Conservation (phyloP, 2,329 filamentous ascomycete genomes). For the Colletotrichum abscissum region DNA sequence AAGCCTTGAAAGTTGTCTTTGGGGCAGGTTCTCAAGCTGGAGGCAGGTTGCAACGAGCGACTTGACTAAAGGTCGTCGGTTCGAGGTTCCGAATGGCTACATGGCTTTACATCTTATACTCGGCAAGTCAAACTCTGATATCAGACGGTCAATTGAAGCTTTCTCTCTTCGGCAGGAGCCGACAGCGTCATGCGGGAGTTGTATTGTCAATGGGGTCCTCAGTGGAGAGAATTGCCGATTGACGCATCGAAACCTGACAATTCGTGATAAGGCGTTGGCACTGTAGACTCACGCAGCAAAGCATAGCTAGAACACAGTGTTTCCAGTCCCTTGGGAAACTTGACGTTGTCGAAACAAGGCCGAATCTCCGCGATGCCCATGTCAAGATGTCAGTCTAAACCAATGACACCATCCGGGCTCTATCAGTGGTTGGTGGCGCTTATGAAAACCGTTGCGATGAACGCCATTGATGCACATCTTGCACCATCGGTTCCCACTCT, state of each 20-base stretch:
- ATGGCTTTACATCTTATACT: background rate
- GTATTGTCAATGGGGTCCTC: background rate
- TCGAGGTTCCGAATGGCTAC: background rate
- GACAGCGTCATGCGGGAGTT: constrained; percentile 1
- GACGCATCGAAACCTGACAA: constrained; percentile 8
- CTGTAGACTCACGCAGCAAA: background rate
- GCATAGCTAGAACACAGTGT: background rate
- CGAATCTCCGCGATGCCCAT: constrained; percentile 13
- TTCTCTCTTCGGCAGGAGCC: constrained; percentile 27
- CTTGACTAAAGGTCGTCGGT: background rate
- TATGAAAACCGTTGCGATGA: background rate
- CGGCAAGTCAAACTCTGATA: background rate
- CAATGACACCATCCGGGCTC: constrained; percentile 5
- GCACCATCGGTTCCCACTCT: constrained; percentile 21
- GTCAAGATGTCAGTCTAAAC: background rate
- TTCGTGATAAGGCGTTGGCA: constrained; percentile 10
- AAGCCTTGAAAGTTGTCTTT: background rate
- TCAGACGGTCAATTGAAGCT: constrained; percentile 23
- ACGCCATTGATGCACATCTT: constrained; percentile 24
- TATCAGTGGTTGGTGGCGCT: constrained; percentile 25
- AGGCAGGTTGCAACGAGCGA: background rate
- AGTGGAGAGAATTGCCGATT: constrained; percentile 10
- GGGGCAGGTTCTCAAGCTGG: background rate
- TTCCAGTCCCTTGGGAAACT: background rate
- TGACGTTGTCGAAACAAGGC: constrained; percentile 10